Evolutionary conservation across 2,329 filamentous ascomycete species (phyloP), one percentile per base, ranked within the genome.

Genomic region (Cryphonectria carpinicola): DNA sequence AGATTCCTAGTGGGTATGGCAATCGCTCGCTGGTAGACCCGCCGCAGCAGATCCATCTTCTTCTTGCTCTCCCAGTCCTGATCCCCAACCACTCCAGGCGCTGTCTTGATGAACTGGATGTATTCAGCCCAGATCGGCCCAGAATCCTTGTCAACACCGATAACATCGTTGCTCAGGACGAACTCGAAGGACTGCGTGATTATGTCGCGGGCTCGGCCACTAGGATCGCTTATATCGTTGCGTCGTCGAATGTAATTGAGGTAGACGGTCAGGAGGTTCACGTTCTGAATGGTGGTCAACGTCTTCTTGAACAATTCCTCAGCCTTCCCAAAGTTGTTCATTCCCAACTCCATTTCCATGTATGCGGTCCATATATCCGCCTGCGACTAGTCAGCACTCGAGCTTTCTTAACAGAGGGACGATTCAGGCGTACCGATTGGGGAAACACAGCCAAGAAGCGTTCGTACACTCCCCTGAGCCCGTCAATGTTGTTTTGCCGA

Each of bases 41-140:
- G 97, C 71, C 96, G 91, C 66, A 99, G 83, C 75, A 93, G 86
- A 76, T 99, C 96, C 92, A 97, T 97, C 85, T 99, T 99, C 79
- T 98, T 96, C 81, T 95, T 93, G 78, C 98, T 96, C 81, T 98
- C 95, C 97, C 96, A 99, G 71, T 89, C 91, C 71, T 87, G 91
- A 60, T 95, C 96, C 37, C 95, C 95, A 71, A 96, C 88, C 70
- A 90, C 90, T 7, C 96, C 96, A 1, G 96, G 96, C 0, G 92
- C 93, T 54, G 89, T 93, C 78, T 94, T 95, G 80, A 98, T 89
- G 78, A 99, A 98, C 75, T 96, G 90, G 72, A 99, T 91, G 77
- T 98, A 98, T 75, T 99, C 96, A 71, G 92, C 89, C 96, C 96
- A 99, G 70, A 99, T 91, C 74, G 87, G 89, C 49, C 94, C 95